Evolutionary conservation across 1,284 basidiomycete genomes (phyloP).

Genomic region (Ceratobasidium sp.): DNA sequence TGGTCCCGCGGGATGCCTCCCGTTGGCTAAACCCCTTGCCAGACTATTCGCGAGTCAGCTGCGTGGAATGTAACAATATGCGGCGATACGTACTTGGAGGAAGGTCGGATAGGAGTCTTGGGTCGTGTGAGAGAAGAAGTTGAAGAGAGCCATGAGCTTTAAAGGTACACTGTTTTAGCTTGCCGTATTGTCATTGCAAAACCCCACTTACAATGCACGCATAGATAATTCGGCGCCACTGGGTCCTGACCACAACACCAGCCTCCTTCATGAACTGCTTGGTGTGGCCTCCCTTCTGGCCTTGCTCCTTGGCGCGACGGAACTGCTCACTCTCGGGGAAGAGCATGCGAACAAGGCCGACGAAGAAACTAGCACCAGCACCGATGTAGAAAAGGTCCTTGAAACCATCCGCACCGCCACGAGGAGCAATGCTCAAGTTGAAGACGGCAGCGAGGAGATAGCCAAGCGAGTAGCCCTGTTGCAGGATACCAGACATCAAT

Average conservation of each 20-base stretch:
- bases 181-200: not conserved
- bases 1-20: slow-evolving; percentile 84
- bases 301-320: slow-evolving; percentile 65
- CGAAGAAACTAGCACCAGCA: slow-evolving; percentile 77
- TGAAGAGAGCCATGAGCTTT: slow-evolving; percentile 57
- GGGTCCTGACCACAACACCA: slow-evolving; percentile 60
- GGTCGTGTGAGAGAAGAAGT: slow-evolving; percentile 55
- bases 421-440: slow-evolving; percentile 66
- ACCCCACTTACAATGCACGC: slow-evolving; percentile 49
- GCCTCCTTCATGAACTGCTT: slow-evolving; percentile 77
- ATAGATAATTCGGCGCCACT: slow-evolving; percentile 64
- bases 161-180: not conserved
- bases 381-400: slow-evolving; percentile 71
- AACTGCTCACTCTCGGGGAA: slow-evolving; percentile 89
- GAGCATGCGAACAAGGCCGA: slow-evolving; percentile 73
- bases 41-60: slow-evolving; percentile 20
- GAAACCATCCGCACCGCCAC: slow-evolving; percentile 51
- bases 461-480: slow-evolving; percentile 81
- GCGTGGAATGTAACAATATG: not conserved
- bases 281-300: slow-evolving; percentile 63
- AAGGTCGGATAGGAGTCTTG: slow-evolving; percentile 84
- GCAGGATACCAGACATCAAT: slow-evolving; percentile 83
- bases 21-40: slow-evolving; percentile 59
- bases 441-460: slow-evolving; percentile 70
- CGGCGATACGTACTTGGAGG: slow-evolving; percentile 56